Evolutionary conservation across 2,329 filamentous ascomycete genomes (phyloP).

Genomic region (Aphanocladium album): DNA sequence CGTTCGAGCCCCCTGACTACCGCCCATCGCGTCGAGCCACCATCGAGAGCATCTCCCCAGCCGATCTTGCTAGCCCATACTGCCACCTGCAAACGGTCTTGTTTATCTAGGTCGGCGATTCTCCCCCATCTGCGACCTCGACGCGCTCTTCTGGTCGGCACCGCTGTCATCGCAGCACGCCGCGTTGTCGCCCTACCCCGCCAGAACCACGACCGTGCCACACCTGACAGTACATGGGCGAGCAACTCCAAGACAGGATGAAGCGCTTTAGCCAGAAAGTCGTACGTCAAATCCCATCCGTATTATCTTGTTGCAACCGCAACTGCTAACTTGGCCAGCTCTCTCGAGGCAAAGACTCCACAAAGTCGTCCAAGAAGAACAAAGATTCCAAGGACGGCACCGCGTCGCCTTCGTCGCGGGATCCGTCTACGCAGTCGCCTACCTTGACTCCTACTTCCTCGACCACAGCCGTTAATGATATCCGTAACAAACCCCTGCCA

Average conservation of each 20-base stretch:
- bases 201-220: constrained; percentile 10
- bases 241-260: constrained; percentile 57
- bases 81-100: not conserved
- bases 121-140: not conserved
- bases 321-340: constrained; percentile 53
- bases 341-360: constrained; percentile 80
- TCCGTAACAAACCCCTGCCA: constrained; percentile 74
- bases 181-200: constrained; percentile 13
- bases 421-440: constrained; percentile 53
- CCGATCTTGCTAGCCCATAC: not conserved
- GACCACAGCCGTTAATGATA: constrained; percentile 78
- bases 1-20: constrained; percentile 9
- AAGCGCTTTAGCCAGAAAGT: constrained; percentile 97
- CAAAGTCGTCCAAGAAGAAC: constrained; percentile 76
- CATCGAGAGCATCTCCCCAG: not conserved
- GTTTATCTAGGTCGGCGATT: not conserved
- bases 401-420: constrained; percentile 66
- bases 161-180: constrained; percentile 1
- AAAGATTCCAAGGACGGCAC: constrained; percentile 71
- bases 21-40: constrained; percentile 5
- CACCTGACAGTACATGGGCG: constrained; percentile 6
- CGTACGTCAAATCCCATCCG: constrained; percentile 53
- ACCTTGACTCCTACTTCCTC: constrained; percentile 80
- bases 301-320: constrained; percentile 13
- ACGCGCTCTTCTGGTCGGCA: constrained; percentile 6